Base-by-base conservation (phyloP, 352 stramenopile species). In the Pythium phragmiticola region DNA sequence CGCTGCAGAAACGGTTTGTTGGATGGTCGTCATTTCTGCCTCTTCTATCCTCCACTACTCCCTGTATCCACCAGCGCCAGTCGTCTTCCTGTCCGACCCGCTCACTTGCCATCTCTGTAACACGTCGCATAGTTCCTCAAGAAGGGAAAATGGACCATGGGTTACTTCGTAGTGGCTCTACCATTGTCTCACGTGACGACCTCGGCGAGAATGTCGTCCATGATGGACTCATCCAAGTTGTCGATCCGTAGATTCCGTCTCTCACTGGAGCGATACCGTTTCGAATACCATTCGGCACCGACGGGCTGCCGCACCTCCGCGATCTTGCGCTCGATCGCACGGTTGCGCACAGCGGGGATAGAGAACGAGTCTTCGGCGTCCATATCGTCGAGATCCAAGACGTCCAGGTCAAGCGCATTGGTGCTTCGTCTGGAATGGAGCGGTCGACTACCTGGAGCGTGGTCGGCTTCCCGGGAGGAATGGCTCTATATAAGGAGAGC, bases 221-320 rank as follows among this genome's bases (percentile, higher is more conserved):
- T 89, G 60, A 89, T 77, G 33, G 76, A 74, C 66, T 90, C 82
- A 48, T 90, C 82, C 26, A 70, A 63, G 50, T 90, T 77, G 57
- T 87, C 79, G 47, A 89, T 77, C 33, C 60, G 67, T 14, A 90
- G 76, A 50, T 68, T 67, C 41, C 19, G 19, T 50, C 7, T 60
- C 55, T 57, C 56, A 39, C 7, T 39, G 12, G 61, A 47, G 26
- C 41, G 50, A 14, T 47, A 17, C 11, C 26, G 37, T 41, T 51
- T 58, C 12, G 46, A 13, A 47, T 42, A 57, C 56, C 54, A 4
- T 55, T 62, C 58, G 11, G 39, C 36, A 21, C 57, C 64, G n/a
- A 26, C 19, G 21, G 46, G 41, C 9, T 42, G 19, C 8, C 53
- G 53, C 16, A 42, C 46, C 19, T 68, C 53, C 3, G 43, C 37